Evolutionary conservation across 805 yeast genomes (phyloP), one percentile per base, ranked within the genome.

Genomic region (Myxozyma neotropica): DNA sequence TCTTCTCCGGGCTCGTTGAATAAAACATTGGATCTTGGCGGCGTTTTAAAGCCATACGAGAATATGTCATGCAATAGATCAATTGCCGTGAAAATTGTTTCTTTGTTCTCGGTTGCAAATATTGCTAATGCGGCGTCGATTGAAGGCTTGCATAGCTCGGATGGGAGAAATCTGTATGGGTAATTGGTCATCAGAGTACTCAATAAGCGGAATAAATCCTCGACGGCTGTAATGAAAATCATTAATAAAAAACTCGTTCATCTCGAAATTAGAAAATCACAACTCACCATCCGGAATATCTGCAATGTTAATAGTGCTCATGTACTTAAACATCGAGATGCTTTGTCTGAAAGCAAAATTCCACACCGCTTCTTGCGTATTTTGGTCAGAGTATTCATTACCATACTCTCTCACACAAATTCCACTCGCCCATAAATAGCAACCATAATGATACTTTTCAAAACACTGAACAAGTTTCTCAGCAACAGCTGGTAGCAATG

Each of bases 401-500:
- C 85, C 83, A 72, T 80, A 92, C 61, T 89, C 93, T 57, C 88
- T 83, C 53, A 91, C 76, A 8, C 87, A 79, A 15, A 71, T 68
- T 7, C 97, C 97, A 1, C 96, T 86, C 13, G 89, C 93, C 94
- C 96, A 92, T 57, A 92, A 75, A 70, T 87, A 91, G 71, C 96
- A 89, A 3, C 97, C 97, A 68, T 76, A 82, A 36, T 84, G 81
- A 21, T 87, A 86, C 27, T 75, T 74, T 46, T 83, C 79, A 74
- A 90, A 92, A 0, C 95, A 94, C 39, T 79, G 78, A 21, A 83
- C 86, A 56, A 91, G 78, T 50, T 86, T 74, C 55, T 81, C 84
- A 0, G 90, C 89, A 39, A 90, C 80, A 13, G 82, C 78, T 2
- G 84, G 81, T 19, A 92, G 75, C 24, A 88, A 77, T 2, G 88